phyloP scores from a whole-genome alignment of 148 eudicot genomes.

The Chenopodium suecicum region DNA sequence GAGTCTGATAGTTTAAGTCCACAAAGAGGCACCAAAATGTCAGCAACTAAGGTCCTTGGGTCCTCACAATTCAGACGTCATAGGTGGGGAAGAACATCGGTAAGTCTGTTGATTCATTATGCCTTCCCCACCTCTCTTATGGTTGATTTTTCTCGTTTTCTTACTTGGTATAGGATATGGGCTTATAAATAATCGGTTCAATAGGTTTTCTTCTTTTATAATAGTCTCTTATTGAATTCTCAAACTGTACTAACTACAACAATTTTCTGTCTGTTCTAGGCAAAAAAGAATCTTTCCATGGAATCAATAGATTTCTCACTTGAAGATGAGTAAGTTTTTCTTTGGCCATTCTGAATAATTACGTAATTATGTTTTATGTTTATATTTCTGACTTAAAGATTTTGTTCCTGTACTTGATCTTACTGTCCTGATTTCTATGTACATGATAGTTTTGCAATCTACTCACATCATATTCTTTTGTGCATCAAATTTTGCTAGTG shows the following conservation, averaged over 20 bases:
- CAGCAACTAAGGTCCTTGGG: conserved; percentile 34
- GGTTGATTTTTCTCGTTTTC: background rate
- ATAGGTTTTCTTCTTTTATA: background rate
- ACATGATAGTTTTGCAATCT: background rate
- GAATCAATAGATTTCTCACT: conserved; percentile 52
- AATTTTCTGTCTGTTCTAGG: conserved; percentile 43
- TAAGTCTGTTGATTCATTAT: conserved; percentile 35
- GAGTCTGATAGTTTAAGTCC: conserved; percentile 26
- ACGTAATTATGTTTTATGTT: background rate
- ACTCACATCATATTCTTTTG: background rate
- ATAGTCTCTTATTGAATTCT: background rate
- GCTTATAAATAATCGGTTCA: background rate
- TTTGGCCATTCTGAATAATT: conserved; percentile 4
- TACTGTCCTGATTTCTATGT: background rate
- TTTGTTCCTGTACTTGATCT: background rate
- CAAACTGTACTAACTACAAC: background rate
- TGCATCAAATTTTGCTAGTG: background rate
- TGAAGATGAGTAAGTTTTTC: conserved; percentile 73
- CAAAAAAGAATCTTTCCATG: conserved; percentile 70
- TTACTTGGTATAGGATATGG: background rate
- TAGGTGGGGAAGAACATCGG: conserved; percentile 70
- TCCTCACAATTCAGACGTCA: conserved; percentile 32
- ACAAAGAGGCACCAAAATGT: conserved; percentile 24
- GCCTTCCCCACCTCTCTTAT: background rate
- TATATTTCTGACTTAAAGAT: background rate